Evolutionary conservation across 257 asterid genomes (phyloP).

Genomic region (Lavandula angustifolia): DNA sequence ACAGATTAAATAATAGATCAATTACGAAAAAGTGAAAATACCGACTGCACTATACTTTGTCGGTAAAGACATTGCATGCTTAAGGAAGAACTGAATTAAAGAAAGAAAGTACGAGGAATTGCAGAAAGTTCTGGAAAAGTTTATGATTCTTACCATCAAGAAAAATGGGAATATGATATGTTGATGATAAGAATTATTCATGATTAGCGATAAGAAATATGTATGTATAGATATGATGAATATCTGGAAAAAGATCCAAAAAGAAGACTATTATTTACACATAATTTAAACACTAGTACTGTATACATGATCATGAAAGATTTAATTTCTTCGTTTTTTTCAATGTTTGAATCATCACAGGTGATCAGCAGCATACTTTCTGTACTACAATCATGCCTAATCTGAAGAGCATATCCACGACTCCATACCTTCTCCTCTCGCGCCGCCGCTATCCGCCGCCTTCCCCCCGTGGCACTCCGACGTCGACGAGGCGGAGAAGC

Average conservation of each 20-base stretch:
- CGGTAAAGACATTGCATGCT: no score
- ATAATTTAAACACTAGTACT: slow-evolving; percentile 41
- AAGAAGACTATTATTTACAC: slow-evolving; percentile 54
- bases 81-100: slow-evolving; percentile 15
- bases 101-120: slow-evolving; percentile 24
- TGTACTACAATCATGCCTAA: slow-evolving; percentile 38
- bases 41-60: no score
- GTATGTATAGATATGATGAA: neutral
- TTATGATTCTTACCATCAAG: neutral
- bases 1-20: no score
- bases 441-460: slow-evolving; percentile 27
- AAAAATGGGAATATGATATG: neutral
- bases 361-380: slow-evolving; percentile 35
- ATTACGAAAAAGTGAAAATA: no score
- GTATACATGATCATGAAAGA: slow-evolving; percentile 39
- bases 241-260: slow-evolving; percentile 27
- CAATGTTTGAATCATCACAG: slow-evolving; percentile 47
- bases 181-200: neutral
- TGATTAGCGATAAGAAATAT: no score
- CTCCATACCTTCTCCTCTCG: slow-evolving; percentile 60
- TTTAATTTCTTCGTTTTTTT: slow-evolving; percentile 2
- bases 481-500: slow-evolving; percentile 18
- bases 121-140: slow-evolving; percentile 18
- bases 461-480: slow-evolving; percentile 28
- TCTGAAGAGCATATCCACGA: slow-evolving; percentile 81